Conservation (phyloP, 2,329 filamentous ascomycete species). For the Colletotrichum siamense region DNA sequence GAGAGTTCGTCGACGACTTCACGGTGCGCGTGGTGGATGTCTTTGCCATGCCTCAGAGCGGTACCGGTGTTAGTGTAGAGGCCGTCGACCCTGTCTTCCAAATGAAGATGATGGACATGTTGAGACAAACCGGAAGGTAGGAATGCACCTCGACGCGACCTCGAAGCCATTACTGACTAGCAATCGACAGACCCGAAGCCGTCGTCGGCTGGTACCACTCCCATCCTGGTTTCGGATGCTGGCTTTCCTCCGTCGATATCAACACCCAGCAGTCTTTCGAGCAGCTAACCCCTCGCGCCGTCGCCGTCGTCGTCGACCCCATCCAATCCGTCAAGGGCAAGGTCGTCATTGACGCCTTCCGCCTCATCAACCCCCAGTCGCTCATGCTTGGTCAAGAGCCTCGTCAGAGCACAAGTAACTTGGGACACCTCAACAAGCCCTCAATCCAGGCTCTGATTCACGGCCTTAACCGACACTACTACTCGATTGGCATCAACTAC, state of each 20-base stretch:
- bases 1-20: conserved; percentile 98
- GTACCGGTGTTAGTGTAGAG: conserved; percentile 97
- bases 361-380: conserved; percentile 96
- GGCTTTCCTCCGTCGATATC: conserved; percentile 98
- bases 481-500: conserved; percentile 98
- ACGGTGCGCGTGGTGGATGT: conserved; percentile 98
- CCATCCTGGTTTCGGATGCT: conserved; percentile 98
- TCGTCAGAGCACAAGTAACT: conserved; percentile 94
- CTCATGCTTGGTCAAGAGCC: conserved; percentile 98
- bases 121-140: conserved; percentile 94
- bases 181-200: conserved; percentile 76
- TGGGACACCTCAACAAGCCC: conserved; percentile 98
- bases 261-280: conserved; percentile 99
- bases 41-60: conserved; percentile 98
- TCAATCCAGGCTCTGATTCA: conserved; percentile 99
- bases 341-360: conserved; percentile 98
- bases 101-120: conserved; percentile 99
- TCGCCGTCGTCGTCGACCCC: conserved; percentile 96
- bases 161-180: conserved; percentile 1
- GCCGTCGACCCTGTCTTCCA: conserved; percentile 98
- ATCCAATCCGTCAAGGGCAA: conserved; percentile 99
- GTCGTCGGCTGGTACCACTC: conserved; percentile 99
- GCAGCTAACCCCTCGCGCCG: conserved; percentile 93
- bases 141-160: conserved; percentile 28
- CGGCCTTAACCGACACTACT: conserved; percentile 97